These are phyloP conservation scores for Boletales sp. DNA, from an alignment of 768 basidiomycete species.

Conservation along the genomic window DNA sequence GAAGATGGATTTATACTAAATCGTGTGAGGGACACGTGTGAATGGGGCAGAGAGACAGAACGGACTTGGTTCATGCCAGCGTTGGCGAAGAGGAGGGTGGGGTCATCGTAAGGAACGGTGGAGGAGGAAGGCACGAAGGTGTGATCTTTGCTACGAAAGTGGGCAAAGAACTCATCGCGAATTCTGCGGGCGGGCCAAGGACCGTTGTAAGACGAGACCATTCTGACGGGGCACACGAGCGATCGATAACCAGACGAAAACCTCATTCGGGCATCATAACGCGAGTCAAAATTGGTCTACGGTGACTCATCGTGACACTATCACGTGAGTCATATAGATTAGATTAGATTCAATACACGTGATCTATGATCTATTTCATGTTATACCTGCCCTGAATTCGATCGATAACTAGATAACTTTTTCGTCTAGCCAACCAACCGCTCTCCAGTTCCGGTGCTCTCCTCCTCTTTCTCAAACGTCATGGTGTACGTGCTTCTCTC, in stretches of 20 bases:
- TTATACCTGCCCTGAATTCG: conserved; percentile 40
- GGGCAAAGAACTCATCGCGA: conserved; percentile 88
- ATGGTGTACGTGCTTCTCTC: conserved; percentile 70
- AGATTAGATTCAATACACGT: conserved; percentile 8
- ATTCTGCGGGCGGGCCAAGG: conserved; percentile 82
- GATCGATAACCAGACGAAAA: conserved; percentile 21
- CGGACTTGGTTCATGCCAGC: conserved; percentile 94
- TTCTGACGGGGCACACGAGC: conserved; percentile 14
- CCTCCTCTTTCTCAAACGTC: conserved; percentile 41
- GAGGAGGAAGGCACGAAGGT: conserved; percentile 88
- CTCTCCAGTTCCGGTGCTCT: conserved; percentile 23
- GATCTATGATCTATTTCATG: conserved; percentile 1
- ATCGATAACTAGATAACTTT: conserved; percentile 41
- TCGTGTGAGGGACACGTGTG: conserved; percentile 9
- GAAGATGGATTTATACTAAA: conserved; percentile 93
- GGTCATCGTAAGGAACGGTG: conserved; percentile 96
- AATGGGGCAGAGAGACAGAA: background rate
- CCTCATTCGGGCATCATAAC: conserved; percentile 2
- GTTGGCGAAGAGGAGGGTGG: conserved; percentile 96
- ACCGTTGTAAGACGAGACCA: conserved; percentile 29
- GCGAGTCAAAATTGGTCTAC: background rate
- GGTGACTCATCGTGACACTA: background rate
- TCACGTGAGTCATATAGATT: conserved; percentile 12
- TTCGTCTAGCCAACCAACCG: conserved; percentile 17
- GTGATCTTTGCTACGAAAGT: conserved; percentile 76